phyloP scores from a whole-genome alignment of 148 eudicot species.

The Rhododendron ferrugineum region DNA sequence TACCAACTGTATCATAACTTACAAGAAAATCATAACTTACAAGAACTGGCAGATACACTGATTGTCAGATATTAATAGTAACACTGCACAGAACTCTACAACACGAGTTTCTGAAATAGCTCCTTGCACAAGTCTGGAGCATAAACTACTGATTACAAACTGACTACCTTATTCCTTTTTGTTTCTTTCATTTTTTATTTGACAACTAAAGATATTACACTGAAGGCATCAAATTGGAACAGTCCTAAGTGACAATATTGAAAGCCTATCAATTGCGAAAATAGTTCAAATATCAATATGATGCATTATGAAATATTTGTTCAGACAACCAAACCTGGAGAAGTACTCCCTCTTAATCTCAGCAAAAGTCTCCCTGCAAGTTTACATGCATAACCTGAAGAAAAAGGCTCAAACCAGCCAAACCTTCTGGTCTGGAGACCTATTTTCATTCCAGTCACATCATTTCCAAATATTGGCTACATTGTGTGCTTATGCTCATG shows the following conservation, averaged over 20 bases:
- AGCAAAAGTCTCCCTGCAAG: not conserved
- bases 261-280: not conserved
- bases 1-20: not conserved
- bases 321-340: not conserved
- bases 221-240: not conserved
- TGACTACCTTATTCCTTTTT: not conserved
- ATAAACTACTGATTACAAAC: constrained; percentile 1
- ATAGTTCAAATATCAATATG: not conserved
- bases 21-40: not conserved
- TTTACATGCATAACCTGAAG: not conserved
- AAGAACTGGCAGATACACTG: not conserved
- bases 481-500: not conserved
- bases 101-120: not conserved
- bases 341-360: not conserved
- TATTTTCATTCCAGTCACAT: not conserved
- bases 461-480: not conserved
- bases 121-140: not conserved
- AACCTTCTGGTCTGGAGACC: not conserved
- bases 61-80: not conserved
- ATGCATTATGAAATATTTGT: not conserved
- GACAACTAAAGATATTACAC: not conserved
- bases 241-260: not conserved
- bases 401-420: not conserved
- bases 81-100: not conserved
- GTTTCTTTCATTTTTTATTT: not conserved